Evolutionary conservation across 139 green algal species (phyloP).

Genomic region (Picochlorum sp.): DNA sequence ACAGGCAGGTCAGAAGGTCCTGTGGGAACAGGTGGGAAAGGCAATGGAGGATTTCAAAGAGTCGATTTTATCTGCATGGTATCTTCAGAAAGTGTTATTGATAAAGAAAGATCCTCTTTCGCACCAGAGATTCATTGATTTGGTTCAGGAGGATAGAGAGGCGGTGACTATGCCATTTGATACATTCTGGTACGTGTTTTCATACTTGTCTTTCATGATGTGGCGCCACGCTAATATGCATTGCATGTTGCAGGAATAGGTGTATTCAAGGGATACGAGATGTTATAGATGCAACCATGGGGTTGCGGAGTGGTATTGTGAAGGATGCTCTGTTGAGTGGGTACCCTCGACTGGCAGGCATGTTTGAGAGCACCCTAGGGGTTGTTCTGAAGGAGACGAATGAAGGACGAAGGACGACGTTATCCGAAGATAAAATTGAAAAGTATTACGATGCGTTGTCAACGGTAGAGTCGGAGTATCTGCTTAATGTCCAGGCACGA

Average conservation of each 20-base stretch:
- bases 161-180: constrained; percentile 17
- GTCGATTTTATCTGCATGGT: constrained; percentile 58
- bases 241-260: background rate
- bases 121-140: constrained; percentile 83
- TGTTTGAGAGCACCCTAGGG: constrained; percentile 63
- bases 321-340: constrained; percentile 48
- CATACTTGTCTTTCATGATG: too few species aligned
- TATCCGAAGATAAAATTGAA: constrained; percentile 18
- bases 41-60: constrained; percentile 48
- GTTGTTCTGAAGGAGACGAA: constrained; percentile 58
- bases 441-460: constrained; percentile 34
- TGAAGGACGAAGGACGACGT: constrained; percentile 1
- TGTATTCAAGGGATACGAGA: background rate
- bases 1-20: constrained; percentile 31
- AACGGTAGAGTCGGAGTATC: constrained; percentile 58
- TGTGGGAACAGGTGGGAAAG: constrained; percentile 56
- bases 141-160: constrained; percentile 28
- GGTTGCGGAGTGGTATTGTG: constrained; percentile 21
- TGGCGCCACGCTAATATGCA: background rate
- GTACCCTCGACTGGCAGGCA: constrained; percentile 64
- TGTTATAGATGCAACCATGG: background rate
- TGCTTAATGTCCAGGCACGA: constrained; percentile 39
- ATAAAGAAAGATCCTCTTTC: constrained; percentile 93
- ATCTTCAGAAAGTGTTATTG: constrained; percentile 82
- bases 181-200: constrained; percentile 46